Evolutionary conservation across 495 filamentous ascomycete species (phyloP), one percentile per base, ranked within the genome.

Genomic region (Penicillium pulvis): DNA sequence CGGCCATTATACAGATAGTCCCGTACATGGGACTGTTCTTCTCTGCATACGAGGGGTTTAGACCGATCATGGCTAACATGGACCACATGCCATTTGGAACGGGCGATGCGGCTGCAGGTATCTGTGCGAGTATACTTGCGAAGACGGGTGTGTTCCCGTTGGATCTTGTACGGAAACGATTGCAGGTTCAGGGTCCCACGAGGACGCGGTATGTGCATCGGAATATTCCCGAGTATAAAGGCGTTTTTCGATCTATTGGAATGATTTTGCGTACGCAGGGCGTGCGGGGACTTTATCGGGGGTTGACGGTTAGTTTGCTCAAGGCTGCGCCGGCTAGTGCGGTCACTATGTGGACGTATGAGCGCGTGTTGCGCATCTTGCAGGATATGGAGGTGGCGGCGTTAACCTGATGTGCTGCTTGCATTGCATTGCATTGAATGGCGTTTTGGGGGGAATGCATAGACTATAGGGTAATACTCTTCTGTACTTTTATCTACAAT

Each of bases 281-380:
- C 2, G 65, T 81, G 16, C 80, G 90, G 55, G 95, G 94, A 0
- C 65, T 99, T 57, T 99, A 98, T 71, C 79, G 92, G 47, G 94
- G 94, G 3, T 72, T 99, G 59, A 87, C 87, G 4, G 91, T 98
- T 3, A 92, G 91, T 64, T 70, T 99, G 73, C 60, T 97, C 57
- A 99, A 99, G 79, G 92, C 94, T 16, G 95, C 93, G 30, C 94
- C 94, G 47, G 87, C 95, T 20, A 96, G 91, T 73, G 95, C 94
- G 2, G 85, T 97, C 19, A 99, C 94, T 0, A 94, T 99, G 90
- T 99, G 95, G 94, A 97, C 93, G 1, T 98, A 97, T 74, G 94
- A 97, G 75, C 74, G 84, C 62, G 82, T 81, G 6, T 71, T 95
- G 71, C 80, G 71, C 56, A 63, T 86, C 6, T 72, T 91, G 43